Base-by-base conservation (phyloP, 176 grass and related monocot genomes). In the Coix lacrymajobi region DNA sequence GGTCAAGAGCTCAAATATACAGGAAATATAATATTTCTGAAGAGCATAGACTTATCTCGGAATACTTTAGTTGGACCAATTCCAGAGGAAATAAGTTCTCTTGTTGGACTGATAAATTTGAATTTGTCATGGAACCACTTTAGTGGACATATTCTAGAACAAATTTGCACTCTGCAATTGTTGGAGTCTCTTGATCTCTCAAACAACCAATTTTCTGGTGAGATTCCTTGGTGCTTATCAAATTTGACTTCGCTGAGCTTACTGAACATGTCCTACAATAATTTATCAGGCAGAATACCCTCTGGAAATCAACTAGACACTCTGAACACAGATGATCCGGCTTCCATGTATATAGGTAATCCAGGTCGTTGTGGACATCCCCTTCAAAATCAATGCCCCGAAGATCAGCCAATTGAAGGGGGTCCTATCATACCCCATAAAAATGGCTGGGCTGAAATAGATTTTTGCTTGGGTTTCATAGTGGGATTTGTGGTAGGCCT, bases 211-310 rank as follows among this genome's bases (percentile, higher is more conserved):
- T 13, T 70, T 41, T 43, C 6, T 70, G 67, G 38, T 70, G 38
- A 70, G 16, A 70, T 70, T 43, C 67, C 67, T 70, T 13, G 38
- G 38, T 0, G 38, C 22, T 70, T 70, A 12, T 43, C 37, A 22
- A 43, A 70, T 70, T 70, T 70, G 67, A 70, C 67, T 70, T 70
- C 67, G 3, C 36, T 70, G n/a, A 43, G 67, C n/a, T 70, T 43
- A 4, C 4, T 70, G 12, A 70, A 43, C 40, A 43, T 70, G 38
- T 70, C 67, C n/a, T 43, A 70, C 38, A 70, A 70, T 70, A 70
- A 70, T 24, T 39, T 70, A 26, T 70, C 38, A 4, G 67, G 67
- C 11, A 70, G n/a, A 70, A 70, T 43, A 70, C 38, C 67, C 6
- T 43, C 37, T 26, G 11, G 67, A 43, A 39, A 43, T 43, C 38